Evolutionary conservation across 2,329 filamentous ascomycete species (phyloP), one percentile per base, ranked within the genome.

Genomic region (Parasarocladium wereldwijsianum): DNA sequence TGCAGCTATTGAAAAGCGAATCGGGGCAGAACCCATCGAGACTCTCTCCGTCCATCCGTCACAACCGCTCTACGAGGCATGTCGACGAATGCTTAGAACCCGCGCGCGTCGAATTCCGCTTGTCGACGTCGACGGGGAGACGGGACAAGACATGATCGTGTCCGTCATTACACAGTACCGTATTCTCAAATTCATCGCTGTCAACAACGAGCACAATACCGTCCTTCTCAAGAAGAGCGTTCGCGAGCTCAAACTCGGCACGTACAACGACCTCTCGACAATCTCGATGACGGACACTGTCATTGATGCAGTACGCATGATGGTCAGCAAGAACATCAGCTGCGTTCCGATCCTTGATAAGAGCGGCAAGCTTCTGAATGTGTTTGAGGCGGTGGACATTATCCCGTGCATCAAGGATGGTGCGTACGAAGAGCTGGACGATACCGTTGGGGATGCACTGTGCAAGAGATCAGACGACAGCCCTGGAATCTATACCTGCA

Each of bases 151-250:
- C 47, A 90, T 87, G 58, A 85, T 98, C 12, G 82, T 98, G 36
- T 94, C 85, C 44, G 90, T 98, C 36, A 81, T 98, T 35, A 98
- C 90, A 1, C 90, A 98, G 54, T 98, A 98, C 55, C 80, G 92
- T 34, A 96, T 98, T 43, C 70, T 98, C 39, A 98, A 98, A 52
- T 98, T 98, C 52, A 92, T 98, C 37, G 86, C 90, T 8, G 87
- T 98, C 54, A 98, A 98, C 54, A 72, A 70, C 43, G 71, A 76
- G 45, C 75, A 77, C 43, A 81, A 93, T 49, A 94, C 87, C 4
- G 78, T 92, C 43, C 70, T 85, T 47, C 60, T 98, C 36, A 82
- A 83, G 49, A 94, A 93, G 57, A 77, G 84, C 8, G 64, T 98
- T 33, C 71, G 73, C 36, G 85, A 94, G 38, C 70, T 96, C 32